These are phyloP conservation scores for Nitzschia palea DNA, from an alignment of 108 stramenopile species.

Conservation along the genomic window DNA sequence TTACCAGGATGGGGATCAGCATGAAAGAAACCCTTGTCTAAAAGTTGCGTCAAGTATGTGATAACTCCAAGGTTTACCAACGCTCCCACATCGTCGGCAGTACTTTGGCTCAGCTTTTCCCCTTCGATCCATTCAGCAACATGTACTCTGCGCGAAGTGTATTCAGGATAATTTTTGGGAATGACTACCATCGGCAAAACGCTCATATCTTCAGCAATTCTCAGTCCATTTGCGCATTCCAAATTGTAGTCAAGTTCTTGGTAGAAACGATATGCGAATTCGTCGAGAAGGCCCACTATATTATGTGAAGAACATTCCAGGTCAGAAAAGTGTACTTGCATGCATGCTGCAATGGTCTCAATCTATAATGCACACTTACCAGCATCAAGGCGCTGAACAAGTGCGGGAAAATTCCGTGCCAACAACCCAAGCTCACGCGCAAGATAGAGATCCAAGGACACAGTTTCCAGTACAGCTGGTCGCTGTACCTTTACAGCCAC, in stretches of 20 bases:
- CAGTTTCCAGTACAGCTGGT: conserved; percentile 93
- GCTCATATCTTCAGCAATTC: conserved; percentile 83
- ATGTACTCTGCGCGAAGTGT: conserved; percentile 87
- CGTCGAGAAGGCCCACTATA: conserved; percentile 85
- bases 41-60: conserved; percentile 90
- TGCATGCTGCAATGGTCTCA: too few species aligned
- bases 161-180: conserved; percentile 87
- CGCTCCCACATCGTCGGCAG: conserved; percentile 89
- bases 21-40: conserved; percentile 91
- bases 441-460: conserved; percentile 87
- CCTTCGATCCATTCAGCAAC: conserved; percentile 97
- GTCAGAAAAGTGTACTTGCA: too few species aligned
- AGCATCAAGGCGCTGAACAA: conserved; percentile 78
- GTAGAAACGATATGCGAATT: conserved; percentile 92
- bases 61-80: conserved; percentile 94
- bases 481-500: conserved; percentile 93
- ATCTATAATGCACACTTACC: not conserved
- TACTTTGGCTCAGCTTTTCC: conserved; percentile 89
- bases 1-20: conserved; percentile 67
- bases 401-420: conserved; percentile 70
- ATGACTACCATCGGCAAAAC: conserved; percentile 87
- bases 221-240: conserved; percentile 87
- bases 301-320: not conserved
- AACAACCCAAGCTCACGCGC: conserved; percentile 81
- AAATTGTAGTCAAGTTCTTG: conserved; percentile 94